Evolutionary conservation across 1,139 yeast genomes (phyloP).

Genomic region (Pichia kudriavzevii): DNA sequence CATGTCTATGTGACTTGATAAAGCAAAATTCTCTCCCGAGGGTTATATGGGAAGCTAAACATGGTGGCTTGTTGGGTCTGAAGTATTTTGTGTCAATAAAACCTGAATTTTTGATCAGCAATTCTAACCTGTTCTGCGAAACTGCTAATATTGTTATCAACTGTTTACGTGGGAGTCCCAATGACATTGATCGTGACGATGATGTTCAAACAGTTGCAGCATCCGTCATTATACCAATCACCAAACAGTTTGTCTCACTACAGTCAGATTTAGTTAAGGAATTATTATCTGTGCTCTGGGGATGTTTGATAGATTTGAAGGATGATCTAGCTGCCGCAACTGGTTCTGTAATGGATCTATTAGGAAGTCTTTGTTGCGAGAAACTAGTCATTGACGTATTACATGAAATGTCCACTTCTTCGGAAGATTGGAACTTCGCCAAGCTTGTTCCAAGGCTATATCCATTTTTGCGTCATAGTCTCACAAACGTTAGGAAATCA

Average conservation of each 20-base stretch:
- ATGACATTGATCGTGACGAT: constrained; percentile 65
- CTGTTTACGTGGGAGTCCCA: constrained; percentile 40
- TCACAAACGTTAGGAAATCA: constrained; percentile 83
- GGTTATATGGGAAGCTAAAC: constrained; percentile 91
- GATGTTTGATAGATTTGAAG: constrained; percentile 69
- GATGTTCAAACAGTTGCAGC: constrained; percentile 98
- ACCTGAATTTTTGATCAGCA: constrained; percentile 60
- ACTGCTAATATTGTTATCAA: constrained; percentile 81
- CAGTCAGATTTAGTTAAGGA: constrained; percentile 54
- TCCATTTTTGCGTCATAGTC: constrained; percentile 91
- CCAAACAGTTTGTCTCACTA: constrained; percentile 68
- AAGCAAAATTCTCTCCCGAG: constrained; percentile 46
- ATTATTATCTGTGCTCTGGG: constrained; percentile 78
- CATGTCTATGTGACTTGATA: constrained; percentile 60
- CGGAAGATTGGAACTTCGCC: constrained; percentile 52
- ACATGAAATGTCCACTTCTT: constrained; percentile 46
- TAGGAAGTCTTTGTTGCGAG: constrained; percentile 82
- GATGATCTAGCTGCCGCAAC: constrained; percentile 93
- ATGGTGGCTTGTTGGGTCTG: constrained; percentile 94
- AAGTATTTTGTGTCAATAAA: constrained; percentile 88
- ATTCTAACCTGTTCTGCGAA: constrained; percentile 54
- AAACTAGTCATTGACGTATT: constrained; percentile 68
- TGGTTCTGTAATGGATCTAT: constrained; percentile 91
- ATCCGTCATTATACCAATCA: constrained; percentile 84
- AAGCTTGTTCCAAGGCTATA: constrained; percentile 82